These are phyloP conservation scores for Neonectria hederae DNA, from an alignment of 2,329 filamentous ascomycete genomes.

Conservation along the genomic window DNA sequence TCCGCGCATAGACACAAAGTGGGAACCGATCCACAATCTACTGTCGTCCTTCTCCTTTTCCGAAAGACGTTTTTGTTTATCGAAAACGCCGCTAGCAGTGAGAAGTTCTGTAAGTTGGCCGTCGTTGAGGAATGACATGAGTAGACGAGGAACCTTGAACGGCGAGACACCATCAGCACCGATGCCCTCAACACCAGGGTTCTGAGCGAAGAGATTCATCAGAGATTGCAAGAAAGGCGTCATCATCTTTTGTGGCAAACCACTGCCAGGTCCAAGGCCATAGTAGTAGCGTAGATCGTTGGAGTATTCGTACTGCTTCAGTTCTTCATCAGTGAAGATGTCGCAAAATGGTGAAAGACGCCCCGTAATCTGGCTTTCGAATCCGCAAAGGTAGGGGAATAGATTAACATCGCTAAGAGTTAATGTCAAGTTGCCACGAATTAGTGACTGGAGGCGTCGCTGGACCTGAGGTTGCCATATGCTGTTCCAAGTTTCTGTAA, in stretches of 20 bases:
- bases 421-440: constrained; percentile 50
- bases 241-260: constrained; percentile 67
- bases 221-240: constrained; percentile 67
- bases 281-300: constrained; percentile 77
- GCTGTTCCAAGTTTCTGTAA: constrained; percentile 55
- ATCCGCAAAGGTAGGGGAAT: constrained; percentile 76
- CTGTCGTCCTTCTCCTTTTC: constrained; percentile 56
- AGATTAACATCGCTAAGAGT: constrained; percentile 63
- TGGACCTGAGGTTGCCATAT: constrained; percentile 58
- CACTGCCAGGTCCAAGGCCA: constrained; percentile 66
- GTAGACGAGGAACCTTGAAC: constrained; percentile 64
- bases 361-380: constrained; percentile 74
- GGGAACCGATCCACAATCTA: constrained; percentile 63
- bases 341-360: constrained; percentile 69
- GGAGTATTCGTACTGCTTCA: constrained; percentile 71
- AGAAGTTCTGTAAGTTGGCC: constrained; percentile 72
- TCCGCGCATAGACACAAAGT: constrained; percentile 70
- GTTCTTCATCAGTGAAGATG: constrained; percentile 69
- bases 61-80: constrained; percentile 61
- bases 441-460: constrained; percentile 48
- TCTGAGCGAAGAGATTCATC: constrained; percentile 61
- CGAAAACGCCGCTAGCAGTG: constrained; percentile 68
- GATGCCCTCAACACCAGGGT: constrained; percentile 60
- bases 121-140: constrained; percentile 72
- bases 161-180: constrained; percentile 52